phyloP scores from a whole-genome alignment of 441 rosid species.

The Populus hybrid region DNA sequence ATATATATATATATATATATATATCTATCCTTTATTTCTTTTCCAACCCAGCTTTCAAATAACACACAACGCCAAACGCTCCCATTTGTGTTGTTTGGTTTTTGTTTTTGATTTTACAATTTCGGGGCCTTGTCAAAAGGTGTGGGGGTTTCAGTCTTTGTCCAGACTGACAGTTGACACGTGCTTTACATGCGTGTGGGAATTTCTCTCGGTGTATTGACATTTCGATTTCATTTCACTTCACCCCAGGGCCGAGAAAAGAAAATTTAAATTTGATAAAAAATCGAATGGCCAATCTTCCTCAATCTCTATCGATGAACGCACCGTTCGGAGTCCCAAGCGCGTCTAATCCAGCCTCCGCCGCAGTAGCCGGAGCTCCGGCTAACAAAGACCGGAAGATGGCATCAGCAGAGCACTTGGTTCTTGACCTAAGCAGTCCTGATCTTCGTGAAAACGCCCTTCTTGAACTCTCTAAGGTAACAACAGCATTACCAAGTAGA shows the following conservation, averaged over 20 bases:
- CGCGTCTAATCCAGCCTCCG: constrained; percentile 14
- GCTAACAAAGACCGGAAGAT: constrained; percentile 81
- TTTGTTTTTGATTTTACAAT: not conserved
- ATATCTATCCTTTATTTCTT: too few species aligned
- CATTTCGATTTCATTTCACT: too few species aligned
- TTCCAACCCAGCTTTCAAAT: too few species aligned
- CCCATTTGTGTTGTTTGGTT: too few species aligned
- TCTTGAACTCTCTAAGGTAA: constrained; percentile 92
- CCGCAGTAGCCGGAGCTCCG: constrained; percentile 45
- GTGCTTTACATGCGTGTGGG: constrained; percentile 9
- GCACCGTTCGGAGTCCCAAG: constrained; percentile 46
- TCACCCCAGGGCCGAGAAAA: too few species aligned
- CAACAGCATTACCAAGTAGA: not conserved
- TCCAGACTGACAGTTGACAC: not conserved
- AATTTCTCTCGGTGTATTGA: not conserved
- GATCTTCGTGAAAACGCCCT: constrained; percentile 98
- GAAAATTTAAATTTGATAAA: not conserved
- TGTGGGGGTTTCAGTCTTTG: not conserved
- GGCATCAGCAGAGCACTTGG: constrained; percentile 95
- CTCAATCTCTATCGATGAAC: constrained; percentile 47
- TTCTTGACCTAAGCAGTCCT: constrained; percentile 95
- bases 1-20: too few species aligned
- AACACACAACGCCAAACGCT: too few species aligned
- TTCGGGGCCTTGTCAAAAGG: not conserved
- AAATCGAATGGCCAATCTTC: constrained; percentile 41